Evolutionary conservation across 768 basidiomycete species (phyloP), one percentile per base, ranked within the genome.

Genomic region (Pulveroboletus frians): DNA sequence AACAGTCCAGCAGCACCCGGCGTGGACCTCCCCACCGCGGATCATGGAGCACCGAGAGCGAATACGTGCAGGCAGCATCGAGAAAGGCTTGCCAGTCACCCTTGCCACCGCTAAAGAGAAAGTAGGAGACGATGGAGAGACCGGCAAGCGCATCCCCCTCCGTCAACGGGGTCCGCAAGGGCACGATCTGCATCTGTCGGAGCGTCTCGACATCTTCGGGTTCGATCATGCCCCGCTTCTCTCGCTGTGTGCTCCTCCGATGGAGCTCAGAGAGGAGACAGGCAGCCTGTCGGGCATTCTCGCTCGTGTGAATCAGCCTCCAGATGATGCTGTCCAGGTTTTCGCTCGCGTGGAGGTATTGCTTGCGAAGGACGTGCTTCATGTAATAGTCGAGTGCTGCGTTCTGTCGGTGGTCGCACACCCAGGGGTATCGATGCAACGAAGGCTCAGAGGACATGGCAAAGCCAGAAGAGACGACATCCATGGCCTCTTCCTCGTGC

Each of bases 141-240:
- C 85, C 85, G 0, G 87, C 84, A 70, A 90, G 83, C 18, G 88
- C 89, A 55, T 88, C 85, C 31, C 84, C 85, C 44, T 81, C 76
- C 14, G 70, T 76, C 59, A 64, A 47, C 35, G 53, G 46, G 35
- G 41, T 50, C 57, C 64, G 56, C 46, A 56, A 39, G 46, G 50
- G 20, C 42, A 59, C 38, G 26, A 58, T 42, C 31, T 63, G 58
- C 43, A 59, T 56, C 60, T 23, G 70, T 53, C n/a, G 51, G 47
- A 43, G 60, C 61, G 27, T 67, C 36, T 41, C 56, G 34, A 49
- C 65, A 18, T 62, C 62, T 51, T 54, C 64, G 46, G 42, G 52
- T 44, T 50, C 62, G 62, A 56, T 47, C 43, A 53, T 15, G 18
- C 35, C 41, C 1, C 49, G 37, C 26, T 43, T 50, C 37, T 69